A percentile compares a stretch with the other conserved stretches of the same genome.
Conservation (phyloP, 768 basidiomycete species). For the Multifurca ochricompacta region DNA sequence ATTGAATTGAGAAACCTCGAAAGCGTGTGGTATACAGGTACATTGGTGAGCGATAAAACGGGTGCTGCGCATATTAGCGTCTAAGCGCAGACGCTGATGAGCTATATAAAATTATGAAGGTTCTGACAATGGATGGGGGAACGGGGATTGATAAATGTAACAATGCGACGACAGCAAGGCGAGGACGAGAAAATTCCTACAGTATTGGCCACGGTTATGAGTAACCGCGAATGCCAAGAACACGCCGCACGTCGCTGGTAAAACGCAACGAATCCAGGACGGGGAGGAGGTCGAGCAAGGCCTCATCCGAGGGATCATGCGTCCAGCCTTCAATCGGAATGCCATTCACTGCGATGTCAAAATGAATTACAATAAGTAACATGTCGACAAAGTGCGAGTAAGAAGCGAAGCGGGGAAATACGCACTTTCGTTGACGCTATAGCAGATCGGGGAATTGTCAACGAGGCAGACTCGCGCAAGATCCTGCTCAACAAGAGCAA, state of each 20-base stretch:
- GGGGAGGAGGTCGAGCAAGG: constrained; percentile 89
- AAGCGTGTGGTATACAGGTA: constrained; percentile 20
- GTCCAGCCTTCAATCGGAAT: constrained; percentile 99
- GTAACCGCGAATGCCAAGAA: constrained; percentile 68
- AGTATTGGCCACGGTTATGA: constrained; percentile 32
- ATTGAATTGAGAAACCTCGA: constrained; percentile 8
- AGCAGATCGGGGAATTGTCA: constrained; percentile 93
- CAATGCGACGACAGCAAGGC: constrained; percentile 1
- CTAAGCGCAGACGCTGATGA: constrained; percentile 15
- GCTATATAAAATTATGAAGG: constrained; percentile 17
- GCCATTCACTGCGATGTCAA: constrained; percentile 69
- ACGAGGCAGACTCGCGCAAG: constrained; percentile 90
- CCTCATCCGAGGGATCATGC: constrained; percentile 93
- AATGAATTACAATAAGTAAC: not conserved
- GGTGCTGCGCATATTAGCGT: constrained; percentile 13
- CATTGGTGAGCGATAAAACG: constrained; percentile 16
- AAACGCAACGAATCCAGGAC: constrained; percentile 94
- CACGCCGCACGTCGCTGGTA: constrained; percentile 88
- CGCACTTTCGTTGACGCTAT: constrained; percentile 86
- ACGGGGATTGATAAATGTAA: constrained; percentile 1
- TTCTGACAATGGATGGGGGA: constrained; percentile 6
- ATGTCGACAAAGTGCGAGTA: not conserved
- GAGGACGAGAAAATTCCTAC: not conserved
- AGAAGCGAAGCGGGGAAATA: constrained; percentile 1
- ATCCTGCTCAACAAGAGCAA: constrained; percentile 81